Conservation (phyloP, 257 asterid species). For the Fraxinus quadrangulata region DNA sequence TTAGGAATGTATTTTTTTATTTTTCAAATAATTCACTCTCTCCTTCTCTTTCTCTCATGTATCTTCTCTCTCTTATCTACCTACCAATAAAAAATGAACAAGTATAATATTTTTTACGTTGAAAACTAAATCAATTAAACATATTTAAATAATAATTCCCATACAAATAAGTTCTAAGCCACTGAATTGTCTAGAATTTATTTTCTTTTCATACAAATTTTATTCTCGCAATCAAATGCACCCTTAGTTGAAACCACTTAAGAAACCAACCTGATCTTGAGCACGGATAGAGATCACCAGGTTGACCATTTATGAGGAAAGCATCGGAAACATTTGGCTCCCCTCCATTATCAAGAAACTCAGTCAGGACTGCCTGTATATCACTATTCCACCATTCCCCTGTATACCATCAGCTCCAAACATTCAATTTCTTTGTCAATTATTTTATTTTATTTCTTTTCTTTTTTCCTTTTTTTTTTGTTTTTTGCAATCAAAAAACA, state of each 20-base stretch:
- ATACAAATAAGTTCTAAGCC: too few species aligned
- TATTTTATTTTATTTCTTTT: neutral
- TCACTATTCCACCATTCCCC: constrained; percentile 48
- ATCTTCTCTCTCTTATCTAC: too few species aligned
- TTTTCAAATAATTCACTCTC: too few species aligned
- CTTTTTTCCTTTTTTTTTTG: neutral
- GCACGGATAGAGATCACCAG: constrained; percentile 49
- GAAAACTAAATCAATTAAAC: too few species aligned
- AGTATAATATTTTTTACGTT: too few species aligned
- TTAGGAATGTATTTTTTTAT: too few species aligned
- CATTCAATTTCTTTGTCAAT: neutral
- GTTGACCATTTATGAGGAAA: constrained; percentile 52
- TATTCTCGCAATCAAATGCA: too few species aligned
- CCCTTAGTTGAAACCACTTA: neutral
- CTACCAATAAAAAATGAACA: too few species aligned
- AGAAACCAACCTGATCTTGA: constrained; percentile 37
- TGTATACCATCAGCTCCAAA: constrained; percentile 8
- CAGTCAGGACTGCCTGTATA: constrained; percentile 25
- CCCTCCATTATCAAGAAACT: constrained; percentile 31
- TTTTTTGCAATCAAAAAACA: neutral
- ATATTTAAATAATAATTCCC: too few species aligned
- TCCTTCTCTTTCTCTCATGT: too few species aligned
- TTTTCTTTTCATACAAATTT: too few species aligned
- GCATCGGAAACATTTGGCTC: constrained; percentile 43
- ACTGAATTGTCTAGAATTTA: too few species aligned